Percentiles rank a stretch among this genome's conserved stretches.
phyloP scores from a whole-genome alignment of 257 asterid species.

The Solanum paucissectum region DNA sequence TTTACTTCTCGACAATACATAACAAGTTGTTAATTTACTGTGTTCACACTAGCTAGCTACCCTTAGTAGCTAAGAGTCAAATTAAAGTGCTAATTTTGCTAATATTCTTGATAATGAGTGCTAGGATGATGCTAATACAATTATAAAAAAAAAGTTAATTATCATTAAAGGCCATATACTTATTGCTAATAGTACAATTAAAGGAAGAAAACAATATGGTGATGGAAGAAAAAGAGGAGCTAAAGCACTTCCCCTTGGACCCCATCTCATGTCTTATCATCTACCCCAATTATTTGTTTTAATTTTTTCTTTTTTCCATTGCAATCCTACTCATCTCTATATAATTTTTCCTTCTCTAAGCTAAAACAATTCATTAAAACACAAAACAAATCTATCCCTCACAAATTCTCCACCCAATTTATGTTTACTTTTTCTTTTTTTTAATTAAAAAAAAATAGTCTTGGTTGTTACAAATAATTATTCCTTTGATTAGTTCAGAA shows the following conservation, averaged over 20 bases:
- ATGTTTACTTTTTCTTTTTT: not conserved
- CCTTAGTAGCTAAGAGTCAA: slow-evolving; percentile 21
- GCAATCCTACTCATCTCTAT: not conserved
- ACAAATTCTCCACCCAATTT: not conserved
- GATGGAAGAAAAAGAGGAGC: slow-evolving; percentile 45
- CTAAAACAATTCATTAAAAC: not conserved
- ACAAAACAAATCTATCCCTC: not conserved
- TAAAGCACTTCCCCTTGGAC: slow-evolving; percentile 56
- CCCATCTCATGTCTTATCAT: slow-evolving; percentile 59
- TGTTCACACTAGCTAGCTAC: slow-evolving; percentile 20
- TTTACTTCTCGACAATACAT: not conserved
- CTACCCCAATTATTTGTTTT: slow-evolving; percentile 28
- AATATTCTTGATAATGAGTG: slow-evolving; percentile 38
- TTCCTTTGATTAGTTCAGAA: not conserved
- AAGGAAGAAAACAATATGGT: slow-evolving; percentile 43
- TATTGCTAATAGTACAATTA: slow-evolving; percentile 43
- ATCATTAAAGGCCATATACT: slow-evolving; percentile 5
- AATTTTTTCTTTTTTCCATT: slow-evolving; percentile 10
- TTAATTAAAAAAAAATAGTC: not conserved
- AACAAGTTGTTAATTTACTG: slow-evolving; percentile 8
- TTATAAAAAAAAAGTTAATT: slow-evolving; percentile 9
- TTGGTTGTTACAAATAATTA: not conserved
- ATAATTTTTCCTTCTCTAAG: not conserved
- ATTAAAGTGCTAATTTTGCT: slow-evolving; percentile 20
- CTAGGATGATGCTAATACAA: slow-evolving; percentile 18